Conservation (phyloP, 768 basidiomycete species). For the Kwoniella europaea region DNA sequence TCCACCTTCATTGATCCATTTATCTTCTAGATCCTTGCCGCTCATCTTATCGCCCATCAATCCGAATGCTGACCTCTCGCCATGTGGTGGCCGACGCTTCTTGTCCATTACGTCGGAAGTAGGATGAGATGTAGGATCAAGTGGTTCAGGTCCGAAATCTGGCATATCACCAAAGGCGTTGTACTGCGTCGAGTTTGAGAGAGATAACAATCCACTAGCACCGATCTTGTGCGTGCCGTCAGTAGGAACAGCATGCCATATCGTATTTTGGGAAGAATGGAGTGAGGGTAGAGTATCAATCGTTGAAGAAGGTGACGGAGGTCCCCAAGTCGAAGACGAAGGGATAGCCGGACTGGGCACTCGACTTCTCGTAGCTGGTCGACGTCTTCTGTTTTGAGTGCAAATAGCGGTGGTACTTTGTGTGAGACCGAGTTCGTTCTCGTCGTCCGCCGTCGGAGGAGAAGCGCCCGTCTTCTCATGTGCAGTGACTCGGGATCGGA, state of each 20-base stretch:
- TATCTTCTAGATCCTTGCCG: constrained; percentile 34
- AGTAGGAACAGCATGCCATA: constrained; percentile 69
- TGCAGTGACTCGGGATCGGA: constrained; percentile 43
- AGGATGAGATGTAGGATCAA: constrained; percentile 3
- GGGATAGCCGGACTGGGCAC: constrained; percentile 27
- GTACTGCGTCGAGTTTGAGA: constrained; percentile 14
- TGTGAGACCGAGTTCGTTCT: constrained; percentile 69
- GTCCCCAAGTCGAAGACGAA: neutral
- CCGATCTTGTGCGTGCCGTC: constrained; percentile 79
- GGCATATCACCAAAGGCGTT: constrained; percentile 29
- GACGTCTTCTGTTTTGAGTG: constrained; percentile 30
- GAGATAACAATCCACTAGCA: constrained; percentile 62
- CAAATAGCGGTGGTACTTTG: constrained; percentile 65
- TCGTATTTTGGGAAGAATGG: constrained; percentile 11
- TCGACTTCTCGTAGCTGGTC: constrained; percentile 40
- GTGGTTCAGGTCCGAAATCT: constrained; percentile 50
- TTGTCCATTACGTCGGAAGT: neutral
- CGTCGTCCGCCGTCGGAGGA: constrained; percentile 5
- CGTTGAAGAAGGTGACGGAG: constrained; percentile 5
- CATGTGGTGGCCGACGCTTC: constrained; percentile 30
- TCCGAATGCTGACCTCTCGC: constrained; percentile 57
- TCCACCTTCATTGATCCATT: constrained; percentile 28
- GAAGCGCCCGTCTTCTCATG: constrained; percentile 15
- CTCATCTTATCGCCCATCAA: constrained; percentile 33
- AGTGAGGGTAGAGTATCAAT: neutral